These are phyloP conservation scores for Nevesoporus exiguus DNA, from an alignment of 768 basidiomycete genomes.

Conservation along the genomic window DNA sequence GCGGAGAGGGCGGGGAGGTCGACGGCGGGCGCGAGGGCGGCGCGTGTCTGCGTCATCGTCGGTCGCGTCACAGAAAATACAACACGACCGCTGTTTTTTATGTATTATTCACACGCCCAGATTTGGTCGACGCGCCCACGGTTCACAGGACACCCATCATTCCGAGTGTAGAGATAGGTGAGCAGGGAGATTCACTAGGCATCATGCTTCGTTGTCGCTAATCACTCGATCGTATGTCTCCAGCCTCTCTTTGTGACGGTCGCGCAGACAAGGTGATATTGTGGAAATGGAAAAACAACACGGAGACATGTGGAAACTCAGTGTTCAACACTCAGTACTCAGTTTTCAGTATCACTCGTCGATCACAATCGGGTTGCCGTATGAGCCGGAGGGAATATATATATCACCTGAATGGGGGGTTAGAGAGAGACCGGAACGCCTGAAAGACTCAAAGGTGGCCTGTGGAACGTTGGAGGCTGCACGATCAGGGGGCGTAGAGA, in stretches of 20 bases:
- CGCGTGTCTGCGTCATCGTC: slow-evolving; percentile 17
- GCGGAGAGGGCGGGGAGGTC: slow-evolving; percentile 62
- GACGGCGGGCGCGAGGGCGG: slow-evolving; percentile 31
- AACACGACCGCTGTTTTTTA: neutral
- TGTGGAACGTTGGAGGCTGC: neutral
- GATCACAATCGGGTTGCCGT: slow-evolving; percentile 23
- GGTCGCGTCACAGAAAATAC: neutral
- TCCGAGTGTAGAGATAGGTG: neutral
- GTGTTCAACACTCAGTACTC: neutral
- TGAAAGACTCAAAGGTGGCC: neutral
- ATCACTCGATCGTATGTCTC: neutral
- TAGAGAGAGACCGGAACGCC: slow-evolving; percentile 4
- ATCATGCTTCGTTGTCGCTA: neutral
- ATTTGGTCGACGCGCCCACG: neutral
- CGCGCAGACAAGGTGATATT: neutral
- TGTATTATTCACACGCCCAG: neutral
- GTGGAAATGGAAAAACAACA: neutral
- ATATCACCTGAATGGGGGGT: slow-evolving; percentile 1
- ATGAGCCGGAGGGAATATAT: slow-evolving; percentile 9
- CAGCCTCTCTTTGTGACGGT: neutral
- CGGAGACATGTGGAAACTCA: neutral
- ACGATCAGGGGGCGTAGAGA: neutral
- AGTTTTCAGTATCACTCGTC: slow-evolving; percentile 19
- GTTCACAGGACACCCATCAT: neutral
- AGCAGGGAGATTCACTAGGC: neutral